phyloP scores from a whole-genome alignment of 257 asterid species.

The Petunia axillaris region DNA sequence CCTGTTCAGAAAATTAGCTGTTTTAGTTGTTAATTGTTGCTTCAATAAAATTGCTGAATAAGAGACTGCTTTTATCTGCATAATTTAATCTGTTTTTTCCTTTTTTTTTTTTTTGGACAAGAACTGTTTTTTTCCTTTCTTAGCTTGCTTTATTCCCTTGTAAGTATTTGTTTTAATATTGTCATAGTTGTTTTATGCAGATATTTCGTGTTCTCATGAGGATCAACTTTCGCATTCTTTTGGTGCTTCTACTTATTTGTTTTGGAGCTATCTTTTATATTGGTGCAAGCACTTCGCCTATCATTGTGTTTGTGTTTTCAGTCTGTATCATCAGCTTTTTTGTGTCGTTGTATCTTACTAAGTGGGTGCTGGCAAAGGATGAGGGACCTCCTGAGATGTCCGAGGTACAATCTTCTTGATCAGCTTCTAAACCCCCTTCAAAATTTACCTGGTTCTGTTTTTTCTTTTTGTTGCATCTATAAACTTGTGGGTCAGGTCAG shows the following conservation, averaged over 20 bases:
- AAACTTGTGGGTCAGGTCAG: constrained; percentile 1
- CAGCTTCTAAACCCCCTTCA: constrained; percentile 27
- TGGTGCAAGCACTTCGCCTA: constrained; percentile 92
- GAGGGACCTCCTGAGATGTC: constrained; percentile 99
- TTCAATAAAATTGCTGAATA: not conserved
- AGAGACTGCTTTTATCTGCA: not conserved
- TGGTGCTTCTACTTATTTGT: constrained; percentile 70
- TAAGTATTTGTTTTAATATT: constrained; percentile 12
- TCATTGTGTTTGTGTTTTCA: constrained; percentile 84
- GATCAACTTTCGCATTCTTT: constrained; percentile 75
- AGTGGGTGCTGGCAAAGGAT: constrained; percentile 96
- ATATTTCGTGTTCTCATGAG: constrained; percentile 80
- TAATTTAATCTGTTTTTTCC: not conserved
- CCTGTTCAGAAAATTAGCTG: not conserved
- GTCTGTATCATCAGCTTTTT: constrained; percentile 87
- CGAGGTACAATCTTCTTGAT: constrained; percentile 56
- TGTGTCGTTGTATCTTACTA: constrained; percentile 72
- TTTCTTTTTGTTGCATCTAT: not conserved
- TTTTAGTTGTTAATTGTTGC: constrained; percentile 18
- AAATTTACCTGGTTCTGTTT: constrained; percentile 6
- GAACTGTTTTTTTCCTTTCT: not conserved
- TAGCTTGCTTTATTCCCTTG: not conserved
- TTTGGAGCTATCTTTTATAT: constrained; percentile 77
- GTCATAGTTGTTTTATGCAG: constrained; percentile 52
- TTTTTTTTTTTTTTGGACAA: not conserved